Percentiles rank a stretch among this genome's conserved stretches.
Conservation (phyloP, 1,139 yeast species). For the Debaryomyces sp. region DNA sequence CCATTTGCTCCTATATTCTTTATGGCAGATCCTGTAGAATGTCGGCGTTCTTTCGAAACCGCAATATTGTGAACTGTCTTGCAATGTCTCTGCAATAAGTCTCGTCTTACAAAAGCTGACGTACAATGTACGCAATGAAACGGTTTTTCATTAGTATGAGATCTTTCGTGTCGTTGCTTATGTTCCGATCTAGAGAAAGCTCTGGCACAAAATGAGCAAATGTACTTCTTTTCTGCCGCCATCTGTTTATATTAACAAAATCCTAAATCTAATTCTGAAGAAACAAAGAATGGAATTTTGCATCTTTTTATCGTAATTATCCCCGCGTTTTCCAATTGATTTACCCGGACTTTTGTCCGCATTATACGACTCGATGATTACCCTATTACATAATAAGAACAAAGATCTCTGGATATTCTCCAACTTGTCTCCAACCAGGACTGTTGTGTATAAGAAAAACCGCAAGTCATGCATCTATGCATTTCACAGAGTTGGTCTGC, state of each 20-base stretch:
- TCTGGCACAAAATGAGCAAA: constrained; percentile 79
- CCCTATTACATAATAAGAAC: not conserved
- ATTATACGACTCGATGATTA: not conserved
- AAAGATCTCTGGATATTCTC: not conserved
- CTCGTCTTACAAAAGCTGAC: constrained; percentile 75
- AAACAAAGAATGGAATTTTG: not conserved
- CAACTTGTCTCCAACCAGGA: not conserved
- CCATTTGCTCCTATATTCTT: not conserved
- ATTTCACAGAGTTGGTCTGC: not conserved
- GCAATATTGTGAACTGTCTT: constrained; percentile 66
- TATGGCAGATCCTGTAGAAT: not conserved
- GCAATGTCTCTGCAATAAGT: constrained; percentile 73
- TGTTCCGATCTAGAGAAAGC: constrained; percentile 84
- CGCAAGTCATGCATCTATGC: not conserved
- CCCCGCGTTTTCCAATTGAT: not conserved
- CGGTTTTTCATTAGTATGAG: constrained; percentile 84
- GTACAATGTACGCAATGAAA: constrained; percentile 74
- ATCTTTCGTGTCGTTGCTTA: constrained; percentile 78
- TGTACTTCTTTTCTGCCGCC: constrained; percentile 62
- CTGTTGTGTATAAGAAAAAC: not conserved
- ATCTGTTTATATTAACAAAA: constrained; percentile 16
- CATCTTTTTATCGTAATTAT: constrained; percentile 2
- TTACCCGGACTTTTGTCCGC: constrained; percentile 1
- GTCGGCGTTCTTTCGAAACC: not conserved
- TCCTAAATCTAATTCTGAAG: not conserved